phyloP scores from a whole-genome alignment of 2,329 filamentous ascomycete genomes.

The Sporothrix dimorphospora region DNA sequence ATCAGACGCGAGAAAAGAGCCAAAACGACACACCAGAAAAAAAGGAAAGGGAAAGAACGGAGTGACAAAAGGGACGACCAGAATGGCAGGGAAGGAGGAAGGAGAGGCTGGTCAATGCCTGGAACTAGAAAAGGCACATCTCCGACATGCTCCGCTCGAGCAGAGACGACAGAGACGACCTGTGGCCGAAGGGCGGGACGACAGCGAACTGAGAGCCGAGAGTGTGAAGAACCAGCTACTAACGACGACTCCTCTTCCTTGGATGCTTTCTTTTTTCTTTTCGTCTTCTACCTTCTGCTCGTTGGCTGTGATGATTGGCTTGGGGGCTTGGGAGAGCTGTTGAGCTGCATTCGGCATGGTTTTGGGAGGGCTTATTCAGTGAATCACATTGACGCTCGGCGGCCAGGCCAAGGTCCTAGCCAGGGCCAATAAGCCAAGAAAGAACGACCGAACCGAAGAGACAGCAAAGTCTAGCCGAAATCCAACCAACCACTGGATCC shows the following conservation, averaged over 20 bases:
- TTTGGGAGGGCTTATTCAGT: conserved; percentile 4
- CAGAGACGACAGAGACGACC: not conserved
- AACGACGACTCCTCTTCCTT: not conserved
- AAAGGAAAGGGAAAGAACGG: not conserved
- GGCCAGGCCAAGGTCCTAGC: not conserved
- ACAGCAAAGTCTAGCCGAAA: not conserved
- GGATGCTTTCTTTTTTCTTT: not conserved
- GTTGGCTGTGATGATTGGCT: not conserved
- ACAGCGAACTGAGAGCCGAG: not conserved
- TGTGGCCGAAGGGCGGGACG: not conserved
- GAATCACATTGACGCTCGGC: not conserved
- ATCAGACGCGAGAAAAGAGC: conserved; percentile 11
- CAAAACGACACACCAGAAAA: not conserved
- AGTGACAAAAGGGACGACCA: not conserved
- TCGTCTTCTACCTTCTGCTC: not conserved
- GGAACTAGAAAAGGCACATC: not conserved
- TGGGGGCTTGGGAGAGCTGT: conserved; percentile 1
- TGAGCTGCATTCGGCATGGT: conserved; percentile 9
- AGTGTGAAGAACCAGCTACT: too few species aligned
- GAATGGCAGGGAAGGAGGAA: not conserved
- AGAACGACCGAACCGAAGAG: not conserved
- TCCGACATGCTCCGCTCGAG: not conserved
- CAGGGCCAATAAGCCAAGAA: conserved; percentile 1
- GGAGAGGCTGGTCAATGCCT: not conserved
- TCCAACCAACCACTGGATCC: not conserved